A percentile compares a stretch with the other conserved stretches of the same genome.
Conservation (phyloP, 2,329 filamentous ascomycete genomes). For the Hirsutella rhossiliensis region DNA sequence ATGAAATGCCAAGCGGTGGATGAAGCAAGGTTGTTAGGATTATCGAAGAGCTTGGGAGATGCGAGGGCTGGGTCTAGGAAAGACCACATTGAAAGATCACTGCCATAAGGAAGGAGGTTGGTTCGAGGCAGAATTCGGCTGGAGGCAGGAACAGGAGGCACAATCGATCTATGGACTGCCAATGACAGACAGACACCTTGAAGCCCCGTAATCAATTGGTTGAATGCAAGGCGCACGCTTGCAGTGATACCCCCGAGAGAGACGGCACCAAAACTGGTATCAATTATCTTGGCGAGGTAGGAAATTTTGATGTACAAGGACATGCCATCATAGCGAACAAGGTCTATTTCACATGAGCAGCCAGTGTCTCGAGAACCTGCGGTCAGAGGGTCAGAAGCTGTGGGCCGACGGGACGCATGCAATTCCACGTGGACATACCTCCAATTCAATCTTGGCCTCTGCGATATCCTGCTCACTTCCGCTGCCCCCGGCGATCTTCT, state of each 20-base stretch:
- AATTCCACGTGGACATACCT: slow-evolving; percentile 43
- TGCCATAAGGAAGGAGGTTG: no score
- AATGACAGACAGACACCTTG: no score
- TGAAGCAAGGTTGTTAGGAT: no score
- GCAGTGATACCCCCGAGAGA: not conserved
- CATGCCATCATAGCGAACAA: slow-evolving; percentile 28
- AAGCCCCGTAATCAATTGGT: no score
- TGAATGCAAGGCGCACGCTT: no score
- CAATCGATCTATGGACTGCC: no score
- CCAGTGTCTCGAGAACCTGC: slow-evolving; percentile 73
- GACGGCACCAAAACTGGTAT: slow-evolving; percentile 3
- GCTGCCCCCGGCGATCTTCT: slow-evolving; percentile 82
- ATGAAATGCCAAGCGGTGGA: no score
- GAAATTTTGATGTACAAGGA: slow-evolving; percentile 30
- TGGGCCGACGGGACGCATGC: not conserved
- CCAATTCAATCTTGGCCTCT: slow-evolving; percentile 97
- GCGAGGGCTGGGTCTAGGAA: no score
- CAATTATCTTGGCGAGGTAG: slow-evolving; percentile 21
- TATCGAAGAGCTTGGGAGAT: no score
- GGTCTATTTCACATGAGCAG: slow-evolving; percentile 68
- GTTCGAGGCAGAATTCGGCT: no score
- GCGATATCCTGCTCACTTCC: slow-evolving; percentile 96
- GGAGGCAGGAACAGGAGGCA: no score
- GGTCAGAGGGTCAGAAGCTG: not conserved
- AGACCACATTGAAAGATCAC: no score